Percentiles rank a stretch among this genome's conserved stretches.
Conservation (phyloP, 2,329 filamentous ascomycete species). For the Aspergillus aculeatinus region DNA sequence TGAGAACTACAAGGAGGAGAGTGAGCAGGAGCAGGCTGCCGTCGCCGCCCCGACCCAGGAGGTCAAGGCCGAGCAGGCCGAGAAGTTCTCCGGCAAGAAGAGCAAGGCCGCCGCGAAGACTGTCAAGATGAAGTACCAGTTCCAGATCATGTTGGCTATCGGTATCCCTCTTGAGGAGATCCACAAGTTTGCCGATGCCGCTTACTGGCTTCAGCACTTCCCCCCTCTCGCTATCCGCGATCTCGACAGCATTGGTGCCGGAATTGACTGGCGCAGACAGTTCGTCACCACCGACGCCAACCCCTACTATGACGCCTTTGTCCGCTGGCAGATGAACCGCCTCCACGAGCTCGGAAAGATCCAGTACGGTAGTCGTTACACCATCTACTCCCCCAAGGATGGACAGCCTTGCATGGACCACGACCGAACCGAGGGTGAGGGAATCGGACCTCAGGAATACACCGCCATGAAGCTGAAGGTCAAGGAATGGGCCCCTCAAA, state of each 20-base stretch:
- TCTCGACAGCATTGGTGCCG: slow-evolving; percentile 76
- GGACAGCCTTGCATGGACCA: slow-evolving; percentile 87
- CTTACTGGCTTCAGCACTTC: slow-evolving; percentile 90
- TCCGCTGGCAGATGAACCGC: slow-evolving; percentile 95
- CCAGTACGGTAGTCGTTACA: slow-evolving; percentile 89
- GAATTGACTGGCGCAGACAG: slow-evolving; percentile 89
- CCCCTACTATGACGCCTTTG: slow-evolving; percentile 93
- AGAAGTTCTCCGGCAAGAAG: slow-evolving; percentile 91
- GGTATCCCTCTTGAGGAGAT: slow-evolving; percentile 87
- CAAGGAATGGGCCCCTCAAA: slow-evolving; percentile 79
- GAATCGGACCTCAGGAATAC: slow-evolving; percentile 85
- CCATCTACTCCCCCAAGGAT: slow-evolving; percentile 88
- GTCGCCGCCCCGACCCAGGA: slow-evolving; percentile 63
- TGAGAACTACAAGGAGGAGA: slow-evolving; percentile 68
- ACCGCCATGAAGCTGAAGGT: slow-evolving; percentile 88
- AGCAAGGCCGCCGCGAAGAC: slow-evolving; percentile 88
- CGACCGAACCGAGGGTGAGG: slow-evolving; percentile 77
- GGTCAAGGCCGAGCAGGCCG: slow-evolving; percentile 76
- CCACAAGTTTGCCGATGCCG: slow-evolving; percentile 87
- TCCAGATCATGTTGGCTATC: slow-evolving; percentile 89
- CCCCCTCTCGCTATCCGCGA: slow-evolving; percentile 76
- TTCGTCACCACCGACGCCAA: slow-evolving; percentile 97
- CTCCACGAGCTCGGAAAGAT: slow-evolving; percentile 88
- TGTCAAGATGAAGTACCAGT: slow-evolving; percentile 92
- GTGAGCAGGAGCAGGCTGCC: slow-evolving; percentile 49